Base-by-base conservation (phyloP, 139 green algal genomes). In the Closterium sp. region DNA sequence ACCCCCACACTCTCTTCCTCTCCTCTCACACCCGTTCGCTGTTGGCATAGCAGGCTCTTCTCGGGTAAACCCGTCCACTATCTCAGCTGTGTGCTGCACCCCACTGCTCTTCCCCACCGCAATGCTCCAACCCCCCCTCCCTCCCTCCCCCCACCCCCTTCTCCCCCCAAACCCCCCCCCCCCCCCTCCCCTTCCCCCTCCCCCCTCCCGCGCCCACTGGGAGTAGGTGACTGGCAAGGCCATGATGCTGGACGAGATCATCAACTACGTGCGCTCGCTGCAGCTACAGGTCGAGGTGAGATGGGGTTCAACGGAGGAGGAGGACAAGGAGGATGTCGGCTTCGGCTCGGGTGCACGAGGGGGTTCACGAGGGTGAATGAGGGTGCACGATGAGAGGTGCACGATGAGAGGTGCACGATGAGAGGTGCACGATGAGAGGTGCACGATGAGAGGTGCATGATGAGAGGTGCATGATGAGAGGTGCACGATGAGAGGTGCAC, bases 261-360 rank as follows among this genome's bases (percentile, higher is more conserved):
- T 76, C 1, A 76, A 76, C 55, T 76, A 76, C 16, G 89, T 91
- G 69, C 89, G 89, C 28, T 91, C 89, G n/a, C 76, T 91, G 64
- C 89, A 91, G 84, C 89, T 91, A 23, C 89, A 91, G 89, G 89
- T 91, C 21, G 89, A 89, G 89, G 89, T 91, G 89, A 81, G 87
- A n/a, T 7, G 4, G n/a, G n/a, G 55, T 16, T 6, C 10, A 86
- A 32, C 2, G 10, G 30, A 33, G n/a, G 83, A 32, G 83, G 30
- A 86, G 8, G 21, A 4, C 21, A 1, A 32, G 83, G 10, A 33
- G 30, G 83, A 9, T 34, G 12, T 19, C 12, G 64, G 64, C 12
- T 19, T 19, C 64, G 12, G 25, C 55, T 76, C 16, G 55, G 55
- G 55, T 76, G 55, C 55, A 76, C 55, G 25, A 28, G 25, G 55